These are phyloP conservation scores for Zygosaccharomyces pseudobailii DNA, from an alignment of 1,139 yeast genomes.

Conservation along the genomic window DNA sequence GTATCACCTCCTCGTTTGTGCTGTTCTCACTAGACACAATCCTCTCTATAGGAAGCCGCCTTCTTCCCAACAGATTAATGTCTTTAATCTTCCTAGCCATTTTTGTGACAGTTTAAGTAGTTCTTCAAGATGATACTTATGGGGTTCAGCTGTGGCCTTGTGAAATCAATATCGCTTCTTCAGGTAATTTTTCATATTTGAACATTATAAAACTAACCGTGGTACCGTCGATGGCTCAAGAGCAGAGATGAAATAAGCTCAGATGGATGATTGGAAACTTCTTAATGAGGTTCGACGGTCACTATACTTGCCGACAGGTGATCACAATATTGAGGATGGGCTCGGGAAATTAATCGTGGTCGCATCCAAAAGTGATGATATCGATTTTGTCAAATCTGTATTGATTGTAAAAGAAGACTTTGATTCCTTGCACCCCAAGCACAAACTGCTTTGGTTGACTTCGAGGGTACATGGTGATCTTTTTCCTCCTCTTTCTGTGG, in stretches of 20 bases:
- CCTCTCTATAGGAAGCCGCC: constrained; percentile 20
- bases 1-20: constrained; percentile 13
- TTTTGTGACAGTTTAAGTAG: not conserved
- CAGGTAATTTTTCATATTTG: constrained; percentile 4
- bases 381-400: constrained; percentile 14
- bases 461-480: constrained; percentile 36
- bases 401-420: constrained; percentile 16
- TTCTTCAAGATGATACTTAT: not conserved
- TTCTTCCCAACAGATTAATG: constrained; percentile 29
- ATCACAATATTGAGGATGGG: not conserved
- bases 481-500: constrained; percentile 38
- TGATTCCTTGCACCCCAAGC: constrained; percentile 19
- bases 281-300: constrained; percentile 6
- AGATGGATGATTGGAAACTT: constrained; percentile 4
- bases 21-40: constrained; percentile 13
- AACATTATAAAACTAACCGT: not conserved
- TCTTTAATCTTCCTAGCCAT: constrained; percentile 9
- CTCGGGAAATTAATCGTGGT: constrained; percentile 1
- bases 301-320: constrained; percentile 5
- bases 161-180: not conserved
- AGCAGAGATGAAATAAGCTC: not conserved
- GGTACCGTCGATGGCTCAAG: not conserved
- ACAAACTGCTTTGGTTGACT: constrained; percentile 43
- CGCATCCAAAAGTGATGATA: constrained; percentile 13
- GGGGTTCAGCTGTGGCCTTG: constrained; percentile 7